Evolutionary conservation across 306 rosid genomes (phyloP).

Genomic region (Comarum palustre): DNA sequence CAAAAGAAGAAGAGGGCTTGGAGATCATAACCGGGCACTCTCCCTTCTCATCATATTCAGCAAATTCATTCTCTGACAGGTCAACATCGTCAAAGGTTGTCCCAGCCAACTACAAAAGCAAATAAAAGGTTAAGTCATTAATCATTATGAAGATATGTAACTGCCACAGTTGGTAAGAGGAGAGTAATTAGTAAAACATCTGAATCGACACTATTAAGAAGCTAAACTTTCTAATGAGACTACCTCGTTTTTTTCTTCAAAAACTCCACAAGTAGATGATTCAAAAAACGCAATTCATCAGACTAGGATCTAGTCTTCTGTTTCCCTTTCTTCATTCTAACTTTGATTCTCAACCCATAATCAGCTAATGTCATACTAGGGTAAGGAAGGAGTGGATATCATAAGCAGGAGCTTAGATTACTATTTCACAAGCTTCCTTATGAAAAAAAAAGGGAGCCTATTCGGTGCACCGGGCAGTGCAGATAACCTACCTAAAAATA

Average conservation of each 20-base stretch:
- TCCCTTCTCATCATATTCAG: slow-evolving; percentile 92
- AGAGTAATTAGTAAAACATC: background rate
- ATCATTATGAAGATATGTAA: background rate
- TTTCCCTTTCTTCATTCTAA: background rate
- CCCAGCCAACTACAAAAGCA: slow-evolving; percentile 54
- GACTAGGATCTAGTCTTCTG: background rate
- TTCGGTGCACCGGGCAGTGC: no score
- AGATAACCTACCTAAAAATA: no score
- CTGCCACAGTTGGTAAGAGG: background rate
- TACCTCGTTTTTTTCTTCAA: background rate
- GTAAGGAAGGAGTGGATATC: background rate
- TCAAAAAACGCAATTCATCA: background rate
- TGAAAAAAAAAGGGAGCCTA: background rate
- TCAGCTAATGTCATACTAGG: background rate
- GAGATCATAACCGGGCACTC: slow-evolving; percentile 84
- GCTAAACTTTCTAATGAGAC: background rate
- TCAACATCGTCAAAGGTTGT: slow-evolving; percentile 72
- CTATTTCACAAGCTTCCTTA: background rate
- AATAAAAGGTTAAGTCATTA: slow-evolving; percentile 13
- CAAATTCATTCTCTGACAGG: slow-evolving; percentile 63
- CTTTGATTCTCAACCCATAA: background rate
- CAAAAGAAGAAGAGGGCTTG: slow-evolving; percentile 55
- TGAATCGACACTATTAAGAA: background rate
- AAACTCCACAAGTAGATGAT: background rate
- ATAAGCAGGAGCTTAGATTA: background rate